These are phyloP conservation scores for Penicillium sp. DNA, from an alignment of 2,329 filamentous ascomycete genomes.

Conservation along the genomic window DNA sequence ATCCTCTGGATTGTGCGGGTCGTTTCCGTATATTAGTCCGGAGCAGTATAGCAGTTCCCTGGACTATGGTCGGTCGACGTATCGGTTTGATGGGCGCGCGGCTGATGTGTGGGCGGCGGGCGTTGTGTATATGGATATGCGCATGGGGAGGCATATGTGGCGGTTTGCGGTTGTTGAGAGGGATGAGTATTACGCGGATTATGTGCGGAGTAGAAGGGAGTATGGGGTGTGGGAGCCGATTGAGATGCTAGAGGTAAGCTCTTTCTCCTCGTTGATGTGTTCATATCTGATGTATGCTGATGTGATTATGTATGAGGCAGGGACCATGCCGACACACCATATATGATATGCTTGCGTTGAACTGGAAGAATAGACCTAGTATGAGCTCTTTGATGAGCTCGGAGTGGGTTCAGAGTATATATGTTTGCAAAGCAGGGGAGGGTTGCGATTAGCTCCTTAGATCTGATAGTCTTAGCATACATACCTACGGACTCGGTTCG, in stretches of 20 bases:
- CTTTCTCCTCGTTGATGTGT: background rate
- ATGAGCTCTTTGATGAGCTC: conserved; percentile 84
- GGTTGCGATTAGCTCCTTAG: conserved; percentile 61
- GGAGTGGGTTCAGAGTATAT: conserved; percentile 87
- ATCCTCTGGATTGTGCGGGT: conserved; percentile 87
- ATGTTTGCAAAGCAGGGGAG: conserved; percentile 81
- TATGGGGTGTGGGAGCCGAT: conserved; percentile 85
- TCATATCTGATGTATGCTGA: background rate
- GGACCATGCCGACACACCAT: conserved; percentile 87
- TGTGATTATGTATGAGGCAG: too few species aligned
- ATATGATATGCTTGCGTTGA: conserved; percentile 88
- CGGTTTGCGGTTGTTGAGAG: conserved; percentile 81
- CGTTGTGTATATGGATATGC: conserved; percentile 94
- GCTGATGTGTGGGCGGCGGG: conserved; percentile 94
- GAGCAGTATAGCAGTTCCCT: conserved; percentile 63
- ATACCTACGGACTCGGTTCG: too few species aligned
- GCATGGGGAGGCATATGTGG: conserved; percentile 85
- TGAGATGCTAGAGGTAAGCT: conserved; percentile 68
- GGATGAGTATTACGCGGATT: conserved; percentile 82
- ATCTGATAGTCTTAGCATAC: background rate
- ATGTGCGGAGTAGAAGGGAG: conserved; percentile 75
- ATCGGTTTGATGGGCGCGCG: conserved; percentile 78
- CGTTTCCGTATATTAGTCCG: conserved; percentile 83
- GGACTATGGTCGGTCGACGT: conserved; percentile 31
- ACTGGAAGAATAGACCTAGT: conserved; percentile 74